Evolutionary conservation across 2,329 filamentous ascomycete species (phyloP).

Genomic region (Aureobasidium sp.): DNA sequence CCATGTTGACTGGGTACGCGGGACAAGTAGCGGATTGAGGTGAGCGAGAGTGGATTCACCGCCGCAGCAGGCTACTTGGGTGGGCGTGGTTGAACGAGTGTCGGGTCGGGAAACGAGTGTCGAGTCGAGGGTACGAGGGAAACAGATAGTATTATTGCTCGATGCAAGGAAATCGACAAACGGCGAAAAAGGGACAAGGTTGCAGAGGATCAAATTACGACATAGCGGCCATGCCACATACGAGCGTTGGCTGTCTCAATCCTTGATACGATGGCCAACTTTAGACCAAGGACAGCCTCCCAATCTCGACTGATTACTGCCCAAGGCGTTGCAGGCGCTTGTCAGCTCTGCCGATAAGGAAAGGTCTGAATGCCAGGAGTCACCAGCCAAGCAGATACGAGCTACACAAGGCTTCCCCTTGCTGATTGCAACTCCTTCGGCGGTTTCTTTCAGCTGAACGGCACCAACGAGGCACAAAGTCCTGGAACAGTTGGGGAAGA

Average conservation of each 20-base stretch:
- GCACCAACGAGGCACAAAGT: background rate
- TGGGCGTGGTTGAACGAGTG: constrained; percentile 3
- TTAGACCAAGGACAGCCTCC: background rate
- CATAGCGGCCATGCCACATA: background rate
- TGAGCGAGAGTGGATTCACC: background rate
- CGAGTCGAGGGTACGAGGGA: background rate
- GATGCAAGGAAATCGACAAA: background rate
- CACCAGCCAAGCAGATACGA: background rate
- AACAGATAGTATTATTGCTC: background rate
- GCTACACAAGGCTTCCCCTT: background rate
- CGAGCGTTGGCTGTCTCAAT: background rate
- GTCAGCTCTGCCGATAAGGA: background rate
- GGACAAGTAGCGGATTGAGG: background rate
- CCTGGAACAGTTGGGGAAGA: background rate
- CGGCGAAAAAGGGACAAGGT: constrained; percentile 3
- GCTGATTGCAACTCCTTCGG: background rate
- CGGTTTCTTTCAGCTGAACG: background rate
- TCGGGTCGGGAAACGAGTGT: background rate
- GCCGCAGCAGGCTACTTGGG: constrained; percentile 3
- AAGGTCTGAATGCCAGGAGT: background rate
- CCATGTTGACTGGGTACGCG: background rate
- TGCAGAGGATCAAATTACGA: background rate
- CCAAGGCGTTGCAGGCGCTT: background rate
- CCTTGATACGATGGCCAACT: constrained; percentile 3
- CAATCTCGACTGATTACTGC: background rate